Evolutionary conservation across 768 basidiomycete genomes (phyloP).

Genomic region (Phlebiopsis flavidoalba): DNA sequence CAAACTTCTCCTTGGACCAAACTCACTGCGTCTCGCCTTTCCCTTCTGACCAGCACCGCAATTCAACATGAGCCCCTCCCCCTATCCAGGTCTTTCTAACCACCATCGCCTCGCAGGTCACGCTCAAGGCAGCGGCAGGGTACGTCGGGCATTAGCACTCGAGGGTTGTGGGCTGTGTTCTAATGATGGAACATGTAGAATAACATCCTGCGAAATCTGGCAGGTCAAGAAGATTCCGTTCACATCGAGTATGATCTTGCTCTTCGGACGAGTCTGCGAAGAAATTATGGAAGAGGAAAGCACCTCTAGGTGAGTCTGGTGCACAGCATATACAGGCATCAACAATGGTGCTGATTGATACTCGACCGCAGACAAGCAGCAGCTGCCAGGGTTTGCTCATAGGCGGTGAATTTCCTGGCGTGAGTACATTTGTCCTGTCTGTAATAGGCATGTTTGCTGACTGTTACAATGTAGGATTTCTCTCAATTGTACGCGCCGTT

Average conservation of each 20-base stretch:
- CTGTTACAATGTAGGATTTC: slow-evolving; percentile 47
- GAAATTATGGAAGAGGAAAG: slow-evolving; percentile 74
- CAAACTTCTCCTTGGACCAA: slow-evolving; percentile 1
- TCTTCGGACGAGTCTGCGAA: slow-evolving; percentile 80
- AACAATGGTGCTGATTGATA: background rate
- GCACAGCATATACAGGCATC: background rate
- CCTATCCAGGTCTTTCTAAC: slow-evolving; percentile 82
- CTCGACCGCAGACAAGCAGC: slow-evolving; percentile 60
- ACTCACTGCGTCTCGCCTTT: background rate
- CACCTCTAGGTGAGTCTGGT: slow-evolving; percentile 49
- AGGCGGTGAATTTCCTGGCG: slow-evolving; percentile 72
- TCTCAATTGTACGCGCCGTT: slow-evolving; percentile 58
- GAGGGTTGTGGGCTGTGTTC: background rate
- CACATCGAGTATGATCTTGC: slow-evolving; percentile 80
- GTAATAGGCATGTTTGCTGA: background rate
- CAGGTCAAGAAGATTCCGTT: slow-evolving; percentile 85
- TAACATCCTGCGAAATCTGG: slow-evolving; percentile 74
- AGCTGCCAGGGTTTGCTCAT: slow-evolving; percentile 81
- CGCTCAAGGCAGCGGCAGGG: slow-evolving; percentile 79
- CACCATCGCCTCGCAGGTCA: slow-evolving; percentile 81
- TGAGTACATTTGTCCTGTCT: slow-evolving; percentile 32
- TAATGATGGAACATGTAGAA: slow-evolving; percentile 42
- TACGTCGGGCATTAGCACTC: slow-evolving; percentile 17
- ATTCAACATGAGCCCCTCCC: slow-evolving; percentile 62
- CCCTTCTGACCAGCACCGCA: background rate